Percentiles rank a stretch among this genome's conserved stretches.
Evolutionary conservation across 2,329 filamentous ascomycete genomes (phyloP).

Genomic region (Colletotrichum tropicale): DNA sequence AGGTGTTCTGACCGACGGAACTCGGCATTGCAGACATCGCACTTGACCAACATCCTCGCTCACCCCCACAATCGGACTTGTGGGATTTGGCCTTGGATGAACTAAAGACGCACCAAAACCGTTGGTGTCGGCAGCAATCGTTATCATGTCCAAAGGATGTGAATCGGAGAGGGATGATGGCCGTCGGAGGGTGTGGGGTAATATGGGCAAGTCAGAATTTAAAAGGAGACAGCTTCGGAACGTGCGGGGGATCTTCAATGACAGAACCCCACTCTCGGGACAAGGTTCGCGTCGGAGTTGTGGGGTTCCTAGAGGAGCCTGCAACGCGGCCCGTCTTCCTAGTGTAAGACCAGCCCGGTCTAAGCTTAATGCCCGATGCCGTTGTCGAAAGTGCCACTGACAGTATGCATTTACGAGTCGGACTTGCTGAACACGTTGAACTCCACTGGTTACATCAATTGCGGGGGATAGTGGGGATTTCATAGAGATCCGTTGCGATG

Average conservation of each 20-base stretch:
- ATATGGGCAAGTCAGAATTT: background rate
- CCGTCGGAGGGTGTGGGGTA: background rate
- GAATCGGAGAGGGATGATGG: background rate
- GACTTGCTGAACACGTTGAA: background rate
- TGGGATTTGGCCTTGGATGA: background rate
- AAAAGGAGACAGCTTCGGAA: background rate
- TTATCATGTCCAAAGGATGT: background rate
- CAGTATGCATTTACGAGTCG: background rate
- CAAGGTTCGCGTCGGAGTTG: background rate
- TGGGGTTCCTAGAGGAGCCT: background rate
- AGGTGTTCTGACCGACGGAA: slow-evolving; percentile 2
- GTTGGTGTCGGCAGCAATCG: background rate
- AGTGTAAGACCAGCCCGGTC: background rate
- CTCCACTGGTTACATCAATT: background rate
- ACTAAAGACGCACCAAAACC: background rate
- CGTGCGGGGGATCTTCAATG: background rate
- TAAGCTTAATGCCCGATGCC: background rate
- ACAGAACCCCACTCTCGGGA: background rate
- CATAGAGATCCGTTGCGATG: background rate
- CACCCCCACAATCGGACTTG: background rate
- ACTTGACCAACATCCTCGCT: background rate
- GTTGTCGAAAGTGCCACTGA: background rate
- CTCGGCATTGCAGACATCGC: background rate
- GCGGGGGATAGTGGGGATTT: background rate
- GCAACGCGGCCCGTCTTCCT: background rate